These are phyloP conservation scores for Globisporangium okanoganense DNA, from an alignment of 352 stramenopile genomes.

Conservation along the genomic window DNA sequence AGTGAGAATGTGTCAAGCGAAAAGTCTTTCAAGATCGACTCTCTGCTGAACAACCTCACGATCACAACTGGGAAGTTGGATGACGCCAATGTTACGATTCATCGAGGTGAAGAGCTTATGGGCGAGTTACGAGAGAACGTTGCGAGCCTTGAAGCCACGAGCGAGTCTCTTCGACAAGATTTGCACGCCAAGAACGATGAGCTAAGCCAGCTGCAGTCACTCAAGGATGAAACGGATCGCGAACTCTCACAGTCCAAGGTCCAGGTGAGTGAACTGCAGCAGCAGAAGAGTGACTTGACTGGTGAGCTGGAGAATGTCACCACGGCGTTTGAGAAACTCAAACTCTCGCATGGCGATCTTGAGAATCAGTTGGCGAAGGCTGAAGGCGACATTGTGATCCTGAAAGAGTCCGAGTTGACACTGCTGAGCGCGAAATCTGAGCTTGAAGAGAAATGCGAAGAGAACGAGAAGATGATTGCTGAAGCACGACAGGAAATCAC, in stretches of 20 bases:
- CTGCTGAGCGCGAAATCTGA: not conserved
- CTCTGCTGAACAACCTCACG: constrained; percentile 3
- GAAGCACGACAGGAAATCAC: not conserved
- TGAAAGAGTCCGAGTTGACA: constrained; percentile 5
- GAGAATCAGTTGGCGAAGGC: not conserved
- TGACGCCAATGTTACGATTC: not conserved
- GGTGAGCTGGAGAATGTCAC: constrained; percentile 14
- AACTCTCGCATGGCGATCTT: constrained; percentile 3
- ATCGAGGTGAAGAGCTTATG: not conserved
- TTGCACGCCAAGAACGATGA: not conserved
- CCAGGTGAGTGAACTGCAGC: constrained; percentile 15
- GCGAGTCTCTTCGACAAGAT: constrained; percentile 1
- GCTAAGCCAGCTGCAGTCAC: not conserved
- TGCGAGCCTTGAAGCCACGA: not conserved
- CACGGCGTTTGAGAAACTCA: constrained; percentile 1
- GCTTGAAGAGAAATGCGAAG: constrained; percentile 1
- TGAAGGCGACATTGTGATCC: not conserved
- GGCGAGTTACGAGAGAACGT: not conserved
- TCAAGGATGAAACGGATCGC: constrained; percentile 1
- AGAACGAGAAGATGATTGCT: not conserved
- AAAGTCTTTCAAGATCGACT: constrained; percentile 5
- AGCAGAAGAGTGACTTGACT: constrained; percentile 19
- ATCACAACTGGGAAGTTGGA: constrained; percentile 15
- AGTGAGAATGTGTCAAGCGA: constrained; percentile 1
- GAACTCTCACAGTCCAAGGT: constrained; percentile 17